Evolutionary conservation across 169 alveolate species (phyloP), one percentile per base, ranked within the genome.

Genomic region (Prorocentrum cordatum): DNA sequence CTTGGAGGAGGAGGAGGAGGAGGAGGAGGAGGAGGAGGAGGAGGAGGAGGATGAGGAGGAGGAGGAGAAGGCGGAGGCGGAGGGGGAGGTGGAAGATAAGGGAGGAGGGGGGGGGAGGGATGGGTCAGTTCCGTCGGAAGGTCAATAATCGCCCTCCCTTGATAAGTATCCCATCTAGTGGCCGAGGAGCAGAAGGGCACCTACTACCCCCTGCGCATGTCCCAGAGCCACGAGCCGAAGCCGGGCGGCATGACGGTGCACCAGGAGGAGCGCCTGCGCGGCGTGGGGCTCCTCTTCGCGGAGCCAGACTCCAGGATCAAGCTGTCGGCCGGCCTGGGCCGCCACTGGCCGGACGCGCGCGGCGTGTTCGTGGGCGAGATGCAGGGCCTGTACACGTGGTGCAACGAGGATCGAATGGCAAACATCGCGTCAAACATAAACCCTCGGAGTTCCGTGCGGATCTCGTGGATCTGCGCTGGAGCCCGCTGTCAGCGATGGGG

Each of bases 301-400:
- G 92, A 92, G 62, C 91, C 91, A 5, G 91, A 83, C 58, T 83
- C 91, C n/a, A 70, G 84, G 24, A 66, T 83, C n/a, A 45, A 64
- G 45, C 54, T 62, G 35, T 68, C 91, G n/a, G 77, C 64, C 29
- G 91, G 91, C n/a, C 62, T 83, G 91, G 91, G 85, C 71, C 70
- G 91, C 27, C 88, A 93, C 71, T 92, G 95, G 95, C 95, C 95
- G 14, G 87, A n/a, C n/a, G n/a, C n/a, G n/a, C n/a, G n/a, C n/a
- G n/a, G n/a, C n/a, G n/a, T n/a, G n/a, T n/a, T n/a, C n/a, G n/a
- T n/a, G n/a, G n/a, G n/a, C n/a, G n/a, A n/a, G n/a, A n/a, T n/a
- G n/a, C n/a, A n/a, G n/a, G n/a, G n/a, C n/a, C n/a, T n/a, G n/a
- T n/a, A n/a, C n/a, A n/a, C n/a, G n/a, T n/a, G n/a, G n/a, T n/a